Evolutionary conservation across 306 rosid genomes (phyloP).

Genomic region (Macrotyloma uniflorum): DNA sequence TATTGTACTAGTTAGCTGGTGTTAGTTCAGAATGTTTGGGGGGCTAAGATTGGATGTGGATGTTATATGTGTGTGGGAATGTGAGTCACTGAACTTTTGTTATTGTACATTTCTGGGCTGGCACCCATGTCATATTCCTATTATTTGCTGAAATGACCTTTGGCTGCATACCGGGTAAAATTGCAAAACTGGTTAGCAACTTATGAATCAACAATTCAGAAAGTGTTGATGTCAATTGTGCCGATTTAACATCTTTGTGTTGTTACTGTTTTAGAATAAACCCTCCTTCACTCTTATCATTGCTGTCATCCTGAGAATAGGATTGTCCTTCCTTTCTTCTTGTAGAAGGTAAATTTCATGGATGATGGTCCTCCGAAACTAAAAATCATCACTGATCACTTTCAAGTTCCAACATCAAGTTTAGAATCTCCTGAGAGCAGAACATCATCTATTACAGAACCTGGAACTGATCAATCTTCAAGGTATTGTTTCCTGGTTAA

Average conservation of each 20-base stretch:
- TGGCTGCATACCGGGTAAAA: conserved; percentile 23
- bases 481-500: conserved; percentile 53
- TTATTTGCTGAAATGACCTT: neutral
- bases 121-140: neutral
- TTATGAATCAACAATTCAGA: neutral
- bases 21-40: neutral
- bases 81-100: neutral
- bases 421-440: conserved; percentile 49
- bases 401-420: conserved; percentile 57
- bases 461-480: conserved; percentile 49
- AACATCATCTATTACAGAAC: conserved; percentile 51
- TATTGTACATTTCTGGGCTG: neutral
- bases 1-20: neutral
- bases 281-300: neutral
- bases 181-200: conserved; percentile 20
- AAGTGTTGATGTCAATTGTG: conserved; percentile 13
- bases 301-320: conserved; percentile 30
- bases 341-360: conserved; percentile 55
- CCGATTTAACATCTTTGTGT: conserved; percentile 25
- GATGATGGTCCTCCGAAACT: conserved; percentile 72
- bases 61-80: neutral
- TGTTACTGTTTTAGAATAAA: conserved; percentile 38
- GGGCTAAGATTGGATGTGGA: neutral
- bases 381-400: conserved; percentile 77
- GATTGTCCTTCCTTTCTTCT: conserved; percentile 21